Base-by-base conservation (phyloP, 441 rosid species). In the Erodium texanum region DNA sequence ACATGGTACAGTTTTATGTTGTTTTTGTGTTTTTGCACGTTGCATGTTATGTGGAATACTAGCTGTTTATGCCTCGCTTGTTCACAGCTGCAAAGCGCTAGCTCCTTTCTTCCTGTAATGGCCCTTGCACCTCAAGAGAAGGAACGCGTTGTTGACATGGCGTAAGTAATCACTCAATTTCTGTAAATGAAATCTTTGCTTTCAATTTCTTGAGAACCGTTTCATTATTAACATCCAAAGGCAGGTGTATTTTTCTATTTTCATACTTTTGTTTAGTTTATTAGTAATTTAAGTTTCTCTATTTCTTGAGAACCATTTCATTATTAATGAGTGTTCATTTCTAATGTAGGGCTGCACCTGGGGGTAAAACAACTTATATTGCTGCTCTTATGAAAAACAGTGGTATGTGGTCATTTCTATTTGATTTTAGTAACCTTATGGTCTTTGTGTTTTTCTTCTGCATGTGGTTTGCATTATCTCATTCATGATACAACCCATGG, bases 71-170 rank as follows among this genome's bases (percentile, higher is more conserved):
- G 22, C 32, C 27, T 68, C 64, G 41, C 72, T 24, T 67, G 10
- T 72, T 69, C 45, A 20, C 86, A 93, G 97, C 78, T 91, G 72
- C 99, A 93, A 89, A 84, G 99, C 75, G 90, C 99, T 61, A 93
- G 96, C 81, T 93, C 99, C 0, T 89, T 93, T 78, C 80, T 93
- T 82, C 96, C 99, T 14, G 96, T 93, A 68, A 93, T 93, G 99
- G 96, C 99, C 73, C 96, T 94, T 79, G 99, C 99, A 68, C 97
- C 99, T 67, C 96, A 84, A 77, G 99, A 94, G 73, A 94, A 84
- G 50, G 99, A 94, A 72, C 82, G 87, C 27, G 68, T 94, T 70
- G 85, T 94, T 66, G 99, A 94, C 68, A 82, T 94, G 89, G 99
- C 99, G 97, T 94, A 83, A 89, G 99, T 83, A 48, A 54, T 59